These are phyloP conservation scores for Nicotiana rustica DNA, from an alignment of 305 asterid species.

Conservation along the genomic window DNA sequence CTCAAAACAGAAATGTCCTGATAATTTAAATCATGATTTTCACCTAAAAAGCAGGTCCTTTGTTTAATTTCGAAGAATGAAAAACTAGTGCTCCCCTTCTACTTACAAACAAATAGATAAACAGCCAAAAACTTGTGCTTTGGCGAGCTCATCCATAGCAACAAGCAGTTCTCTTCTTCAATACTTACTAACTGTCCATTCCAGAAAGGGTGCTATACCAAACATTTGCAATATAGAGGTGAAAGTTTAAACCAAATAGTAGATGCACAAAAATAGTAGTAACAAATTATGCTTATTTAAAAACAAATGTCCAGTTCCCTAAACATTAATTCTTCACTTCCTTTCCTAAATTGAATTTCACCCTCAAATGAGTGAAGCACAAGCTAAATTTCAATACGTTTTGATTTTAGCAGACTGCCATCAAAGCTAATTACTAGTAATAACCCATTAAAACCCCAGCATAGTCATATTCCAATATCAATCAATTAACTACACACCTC, in stretches of 20 bases:
- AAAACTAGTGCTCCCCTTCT: background rate
- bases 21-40: background rate
- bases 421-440: background rate
- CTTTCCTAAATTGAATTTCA: background rate
- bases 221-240: background rate
- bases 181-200: background rate
- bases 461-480: background rate
- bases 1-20: background rate
- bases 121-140: background rate
- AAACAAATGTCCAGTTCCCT: background rate
- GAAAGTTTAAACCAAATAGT: background rate
- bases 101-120: background rate
- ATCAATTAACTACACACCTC: background rate
- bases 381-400: background rate
- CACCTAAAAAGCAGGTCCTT: background rate
- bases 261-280: background rate
- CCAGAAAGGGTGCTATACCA: background rate
- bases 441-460: background rate
- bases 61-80: background rate
- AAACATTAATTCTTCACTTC: too few species aligned
- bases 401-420: background rate
- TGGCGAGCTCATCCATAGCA: background rate
- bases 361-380: background rate
- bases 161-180: background rate
- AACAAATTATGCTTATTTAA: slow-evolving; percentile 11